Evolutionary conservation across 2,329 filamentous ascomycete genomes (phyloP), one percentile per base, ranked within the genome.

Genomic region (Nemania serpens): DNA sequence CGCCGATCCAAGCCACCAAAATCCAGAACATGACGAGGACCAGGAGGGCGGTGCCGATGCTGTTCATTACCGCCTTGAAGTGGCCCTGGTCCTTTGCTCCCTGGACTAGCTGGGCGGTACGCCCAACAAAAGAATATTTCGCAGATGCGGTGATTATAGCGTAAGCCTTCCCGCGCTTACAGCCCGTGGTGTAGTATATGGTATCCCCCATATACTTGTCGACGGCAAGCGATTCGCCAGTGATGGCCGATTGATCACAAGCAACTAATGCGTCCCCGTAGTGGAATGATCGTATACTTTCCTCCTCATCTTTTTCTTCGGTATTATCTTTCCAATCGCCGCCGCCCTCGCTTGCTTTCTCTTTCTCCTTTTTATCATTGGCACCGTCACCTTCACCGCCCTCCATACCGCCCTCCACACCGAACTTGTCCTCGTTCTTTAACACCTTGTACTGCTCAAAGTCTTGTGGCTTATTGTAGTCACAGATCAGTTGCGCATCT

Each of bases 51-150:
- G 88, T 91, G 77, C 89, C 89, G 73, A 92, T 91, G 73, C 85
- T 88, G 84, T 91, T 88, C 89, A 91, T 91, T 81, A 91, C 89
- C 67, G 88, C 88, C 81, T 92, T 91, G 85, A 91, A 91, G 78
- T 91, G 88, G 79, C 89, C 89, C 73, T 87, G 84, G 76, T 91
- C 89, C 78, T 90, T 82, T 67, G 89, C 89, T 68, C 88, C 89
- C 78, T 91, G 86, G 52, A 91, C 89, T 53, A 91, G 82, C 69
- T 85, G 84, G 64, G 89, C 89, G 69, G 89, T 91, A 75, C 86
- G 87, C 79, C 89, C 89, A 75, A 91, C 89, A 80, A 91, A 92
- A 61, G 89, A 91, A 77, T 85, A 83, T 74, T 83, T 86, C 58
- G 89, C 89, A 64, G 87, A 86, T 67, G 87, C 84, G 61, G 84